A percentile compares a stretch with the other conserved stretches of the same genome.
Evolutionary conservation across 345 rosid genomes (phyloP).

Genomic region (Erucastrum elatum): DNA sequence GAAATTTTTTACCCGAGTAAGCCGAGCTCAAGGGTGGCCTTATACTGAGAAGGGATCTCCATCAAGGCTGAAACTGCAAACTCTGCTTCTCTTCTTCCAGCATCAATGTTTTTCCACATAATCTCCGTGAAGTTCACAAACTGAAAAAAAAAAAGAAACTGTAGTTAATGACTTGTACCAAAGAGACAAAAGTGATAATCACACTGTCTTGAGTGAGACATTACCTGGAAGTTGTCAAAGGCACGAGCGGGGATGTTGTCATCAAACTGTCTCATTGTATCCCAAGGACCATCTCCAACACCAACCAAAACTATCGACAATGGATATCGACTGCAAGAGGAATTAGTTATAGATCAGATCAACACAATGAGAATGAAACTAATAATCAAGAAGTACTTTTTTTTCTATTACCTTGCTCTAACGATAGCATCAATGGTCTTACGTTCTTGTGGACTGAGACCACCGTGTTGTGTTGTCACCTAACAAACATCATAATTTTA

Average conservation of each 20-base stretch:
- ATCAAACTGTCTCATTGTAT: conserved; percentile 82
- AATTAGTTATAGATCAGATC: not conserved
- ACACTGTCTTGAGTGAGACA: not conserved
- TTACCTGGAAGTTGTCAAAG: conserved; percentile 66
- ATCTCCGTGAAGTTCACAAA: conserved; percentile 87
- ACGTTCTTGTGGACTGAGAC: conserved; percentile 69
- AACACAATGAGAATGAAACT: not conserved
- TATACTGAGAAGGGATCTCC: conserved; percentile 86
- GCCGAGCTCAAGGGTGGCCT: conserved; percentile 76
- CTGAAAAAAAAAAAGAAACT: conserved; percentile 22
- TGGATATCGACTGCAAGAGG: conserved; percentile 55
- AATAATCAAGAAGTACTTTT: not conserved
- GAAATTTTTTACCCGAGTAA: conserved; percentile 67
- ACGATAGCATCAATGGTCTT: conserved; percentile 79
- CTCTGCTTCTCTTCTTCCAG: conserved; percentile 61
- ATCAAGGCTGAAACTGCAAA: conserved; percentile 81
- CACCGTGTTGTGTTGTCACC: conserved; percentile 64
- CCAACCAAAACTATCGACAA: conserved; percentile 80
- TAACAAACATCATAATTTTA: conserved; percentile 8
- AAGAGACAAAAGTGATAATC: not conserved
- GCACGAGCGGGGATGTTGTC: conserved; percentile 82
- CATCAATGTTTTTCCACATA: conserved; percentile 59
- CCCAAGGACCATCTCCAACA: conserved; percentile 94
- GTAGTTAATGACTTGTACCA: not conserved
- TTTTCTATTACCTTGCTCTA: conserved; percentile 59